These are phyloP conservation scores for Nymphaea thermarum DNA, from an alignment of 164 flowering plant species.

Conservation along the genomic window DNA sequence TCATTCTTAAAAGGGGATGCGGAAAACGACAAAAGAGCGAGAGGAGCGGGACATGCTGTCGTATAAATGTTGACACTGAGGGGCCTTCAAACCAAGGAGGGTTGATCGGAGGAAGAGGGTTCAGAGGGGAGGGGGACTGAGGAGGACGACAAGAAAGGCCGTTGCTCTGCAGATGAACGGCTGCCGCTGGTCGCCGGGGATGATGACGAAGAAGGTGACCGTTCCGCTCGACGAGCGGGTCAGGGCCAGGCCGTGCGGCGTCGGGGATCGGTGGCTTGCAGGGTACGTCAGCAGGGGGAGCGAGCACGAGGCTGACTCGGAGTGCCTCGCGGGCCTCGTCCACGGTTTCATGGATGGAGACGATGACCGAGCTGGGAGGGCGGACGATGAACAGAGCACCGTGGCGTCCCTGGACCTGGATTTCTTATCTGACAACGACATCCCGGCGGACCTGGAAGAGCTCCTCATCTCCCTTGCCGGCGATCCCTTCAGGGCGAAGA, in stretches of 20 bases:
- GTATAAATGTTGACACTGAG: conserved; percentile 6
- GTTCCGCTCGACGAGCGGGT: conserved; percentile 47
- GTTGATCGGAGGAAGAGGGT: not conserved
- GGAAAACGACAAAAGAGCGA: not conserved
- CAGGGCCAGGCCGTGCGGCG: conserved; percentile 44
- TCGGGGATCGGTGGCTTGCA: conserved; percentile 4
- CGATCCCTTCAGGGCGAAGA: not conserved
- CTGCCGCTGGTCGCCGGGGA: not conserved
- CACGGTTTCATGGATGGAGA: conserved; percentile 34
- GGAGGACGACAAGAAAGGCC: conserved; percentile 2
- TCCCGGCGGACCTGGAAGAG: not conserved
- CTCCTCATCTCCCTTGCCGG: not conserved
- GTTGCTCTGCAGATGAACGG: conserved; percentile 2
- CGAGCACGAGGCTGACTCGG: conserved; percentile 43
- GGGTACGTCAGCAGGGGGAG: conserved; percentile 52
- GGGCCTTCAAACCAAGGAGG: not conserved
- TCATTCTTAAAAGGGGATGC: no score
- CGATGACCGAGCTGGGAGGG: not conserved
- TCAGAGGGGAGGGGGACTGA: not conserved
- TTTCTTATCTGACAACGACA: not conserved
- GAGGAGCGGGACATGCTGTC: conserved; percentile 1
- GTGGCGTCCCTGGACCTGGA: not conserved
- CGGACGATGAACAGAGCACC: not conserved
- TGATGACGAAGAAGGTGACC: conserved; percentile 31
- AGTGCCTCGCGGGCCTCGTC: conserved; percentile 48